Percentiles rank a stretch among this genome's conserved stretches.
phyloP scores from a whole-genome alignment of 2,329 filamentous ascomycete species.

The Claviceps capensis region DNA sequence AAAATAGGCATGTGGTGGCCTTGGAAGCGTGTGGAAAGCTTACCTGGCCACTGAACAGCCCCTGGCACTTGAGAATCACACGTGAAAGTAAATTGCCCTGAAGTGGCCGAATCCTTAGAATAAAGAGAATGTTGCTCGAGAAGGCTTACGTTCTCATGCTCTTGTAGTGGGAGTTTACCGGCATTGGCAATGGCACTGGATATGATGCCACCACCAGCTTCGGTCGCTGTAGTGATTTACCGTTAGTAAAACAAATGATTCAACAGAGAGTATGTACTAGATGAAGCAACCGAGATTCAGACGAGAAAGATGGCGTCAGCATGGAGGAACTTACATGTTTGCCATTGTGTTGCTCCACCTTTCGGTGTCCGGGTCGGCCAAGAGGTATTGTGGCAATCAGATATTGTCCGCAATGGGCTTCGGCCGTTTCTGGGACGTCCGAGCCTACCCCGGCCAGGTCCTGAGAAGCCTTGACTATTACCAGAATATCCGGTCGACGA shows the following conservation, averaged over 20 bases:
- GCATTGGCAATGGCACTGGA: conserved; percentile 85
- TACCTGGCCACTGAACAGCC: conserved; percentile 60
- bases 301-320: background rate
- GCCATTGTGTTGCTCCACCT: conserved; percentile 29
- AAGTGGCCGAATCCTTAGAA: conserved; percentile 50
- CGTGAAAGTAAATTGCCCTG: conserved; percentile 91
- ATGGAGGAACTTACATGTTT: conserved; percentile 24
- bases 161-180: conserved; percentile 51
- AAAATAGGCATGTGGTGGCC: background rate
- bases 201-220: conserved; percentile 59
- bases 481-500: conserved; percentile 38
- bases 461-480: conserved; percentile 52
- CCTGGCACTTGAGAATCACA: conserved; percentile 82
- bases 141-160: conserved; percentile 67
- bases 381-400: conserved; percentile 42
- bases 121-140: conserved; percentile 52
- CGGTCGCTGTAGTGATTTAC: conserved; percentile 14
- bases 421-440: conserved; percentile 51
- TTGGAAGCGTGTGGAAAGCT: conserved; percentile 6
- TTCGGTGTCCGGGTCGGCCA: conserved; percentile 39
- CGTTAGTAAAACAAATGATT: background rate
- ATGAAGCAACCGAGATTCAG: background rate
- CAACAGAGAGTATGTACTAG: background rate
- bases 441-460: conserved; percentile 71
- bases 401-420: conserved; percentile 46